Evolutionary conservation across 1,139 yeast species (phyloP).

Genomic region (Suhomyces bribrorum): DNA sequence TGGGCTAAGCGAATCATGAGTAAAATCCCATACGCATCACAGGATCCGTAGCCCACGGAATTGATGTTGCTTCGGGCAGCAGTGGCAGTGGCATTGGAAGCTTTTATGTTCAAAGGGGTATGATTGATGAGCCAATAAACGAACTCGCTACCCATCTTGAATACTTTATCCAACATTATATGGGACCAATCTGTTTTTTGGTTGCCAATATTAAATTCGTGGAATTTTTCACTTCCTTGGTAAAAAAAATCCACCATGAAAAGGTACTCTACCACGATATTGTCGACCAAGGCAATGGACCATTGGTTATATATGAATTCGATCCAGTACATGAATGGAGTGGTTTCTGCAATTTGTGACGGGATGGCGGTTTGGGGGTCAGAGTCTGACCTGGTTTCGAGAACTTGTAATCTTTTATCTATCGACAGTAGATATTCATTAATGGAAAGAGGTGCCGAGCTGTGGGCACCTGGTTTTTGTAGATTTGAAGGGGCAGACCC

Average conservation of each 20-base stretch:
- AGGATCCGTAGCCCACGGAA: slow-evolving; percentile 35
- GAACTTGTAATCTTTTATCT: slow-evolving; percentile 55
- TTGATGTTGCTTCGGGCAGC: slow-evolving; percentile 19
- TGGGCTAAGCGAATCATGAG: slow-evolving; percentile 77
- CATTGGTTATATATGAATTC: slow-evolving; percentile 77
- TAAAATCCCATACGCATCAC: slow-evolving; percentile 77
- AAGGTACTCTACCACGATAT: slow-evolving; percentile 73
- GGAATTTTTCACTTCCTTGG: slow-evolving; percentile 45
- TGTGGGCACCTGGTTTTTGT: slow-evolving; percentile 9
- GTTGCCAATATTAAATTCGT: slow-evolving; percentile 14
- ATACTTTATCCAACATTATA: slow-evolving; percentile 52
- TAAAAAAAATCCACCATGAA: slow-evolving; percentile 74
- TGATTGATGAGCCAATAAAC: slow-evolving; percentile 39
- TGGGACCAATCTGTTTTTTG: slow-evolving; percentile 50
- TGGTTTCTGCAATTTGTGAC: slow-evolving; percentile 83
- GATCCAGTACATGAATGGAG: slow-evolving; percentile 63
- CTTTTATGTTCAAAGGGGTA: slow-evolving; percentile 19
- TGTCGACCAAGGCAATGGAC: slow-evolving; percentile 73
- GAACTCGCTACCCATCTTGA: slow-evolving; percentile 45
- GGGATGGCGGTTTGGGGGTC: slow-evolving; percentile 69
- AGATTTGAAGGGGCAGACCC: slow-evolving; percentile 9
- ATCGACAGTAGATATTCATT: slow-evolving; percentile 57
- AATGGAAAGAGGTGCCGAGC: slow-evolving; percentile 21
- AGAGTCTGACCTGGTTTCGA: slow-evolving; percentile 24
- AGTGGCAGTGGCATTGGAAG: slow-evolving; percentile 20